A percentile compares a stretch with the other conserved stretches of the same genome.
Evolutionary conservation across 1,284 basidiomycete species (phyloP).

Genomic region (Anthracocystis walkeri): DNA sequence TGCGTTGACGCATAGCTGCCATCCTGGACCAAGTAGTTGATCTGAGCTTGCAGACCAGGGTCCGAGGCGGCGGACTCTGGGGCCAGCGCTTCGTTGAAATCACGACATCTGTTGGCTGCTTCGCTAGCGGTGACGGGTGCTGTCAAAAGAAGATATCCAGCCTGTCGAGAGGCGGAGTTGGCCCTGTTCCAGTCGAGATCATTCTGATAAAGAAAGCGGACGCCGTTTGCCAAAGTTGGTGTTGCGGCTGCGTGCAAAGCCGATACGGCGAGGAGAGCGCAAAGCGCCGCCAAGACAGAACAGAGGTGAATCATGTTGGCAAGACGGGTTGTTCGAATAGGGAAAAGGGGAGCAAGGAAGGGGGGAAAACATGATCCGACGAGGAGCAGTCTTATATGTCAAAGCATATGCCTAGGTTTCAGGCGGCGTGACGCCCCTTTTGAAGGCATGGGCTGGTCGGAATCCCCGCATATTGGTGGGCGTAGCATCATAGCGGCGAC

Average conservation of each 20-base stretch:
- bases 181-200: slow-evolving; percentile 52
- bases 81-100: slow-evolving; percentile 43
- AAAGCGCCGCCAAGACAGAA: slow-evolving; percentile 5
- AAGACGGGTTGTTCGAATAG: background rate
- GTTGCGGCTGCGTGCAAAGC: slow-evolving; percentile 9
- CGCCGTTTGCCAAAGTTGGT: slow-evolving; percentile 20
- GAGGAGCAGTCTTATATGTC: too few relatives aligned
- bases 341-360: too few relatives aligned
- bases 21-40: slow-evolving; percentile 34
- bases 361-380: too few relatives aligned
- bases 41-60: slow-evolving; percentile 34
- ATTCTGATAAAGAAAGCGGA: slow-evolving; percentile 57
- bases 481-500: too few relatives aligned
- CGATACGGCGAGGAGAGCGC: background rate
- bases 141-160: slow-evolving; percentile 50
- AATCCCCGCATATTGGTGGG: too few relatives aligned
- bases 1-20: slow-evolving; percentile 25
- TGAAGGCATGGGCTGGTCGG: too few relatives aligned
- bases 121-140: slow-evolving; percentile 23
- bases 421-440: too few relatives aligned
- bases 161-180: slow-evolving; percentile 29
- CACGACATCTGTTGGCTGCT: slow-evolving; percentile 35
- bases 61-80: slow-evolving; percentile 21
- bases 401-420: too few relatives aligned
- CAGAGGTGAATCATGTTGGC: slow-evolving; percentile 10